Evolutionary conservation across 2,329 filamentous ascomycete genomes (phyloP).

Genomic region (Cryphonectria naterciae): DNA sequence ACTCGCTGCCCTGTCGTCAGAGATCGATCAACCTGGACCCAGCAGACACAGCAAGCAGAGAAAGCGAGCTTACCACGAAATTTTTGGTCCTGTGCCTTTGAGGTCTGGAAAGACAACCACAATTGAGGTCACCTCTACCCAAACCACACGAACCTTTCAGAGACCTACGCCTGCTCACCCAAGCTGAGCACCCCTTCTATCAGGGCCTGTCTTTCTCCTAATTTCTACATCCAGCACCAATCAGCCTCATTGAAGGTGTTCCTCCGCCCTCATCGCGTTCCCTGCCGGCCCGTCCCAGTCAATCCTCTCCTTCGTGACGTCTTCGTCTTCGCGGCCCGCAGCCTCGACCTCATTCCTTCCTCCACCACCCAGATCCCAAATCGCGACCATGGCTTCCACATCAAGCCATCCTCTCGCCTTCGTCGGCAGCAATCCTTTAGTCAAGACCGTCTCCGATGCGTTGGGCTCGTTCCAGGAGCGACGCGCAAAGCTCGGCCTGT

Average conservation of each 20-base stretch:
- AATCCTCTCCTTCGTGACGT: slow-evolving; percentile 31
- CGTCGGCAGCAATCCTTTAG: slow-evolving; percentile 74
- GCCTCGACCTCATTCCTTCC: slow-evolving; percentile 17
- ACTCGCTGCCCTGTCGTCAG: slow-evolving; percentile 27
- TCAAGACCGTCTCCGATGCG: slow-evolving; percentile 72
- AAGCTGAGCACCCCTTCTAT: not conserved
- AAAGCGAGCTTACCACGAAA: slow-evolving; percentile 26
- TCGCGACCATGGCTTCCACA: slow-evolving; percentile 54
- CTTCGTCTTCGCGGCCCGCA: not conserved
- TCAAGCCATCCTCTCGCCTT: slow-evolving; percentile 62
- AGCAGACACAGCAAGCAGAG: slow-evolving; percentile 11
- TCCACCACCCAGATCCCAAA: slow-evolving; percentile 18
- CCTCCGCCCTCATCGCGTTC: slow-evolving; percentile 13
- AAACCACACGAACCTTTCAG: slow-evolving; percentile 19
- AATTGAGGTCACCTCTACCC: slow-evolving; percentile 14
- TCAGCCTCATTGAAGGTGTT: not conserved
- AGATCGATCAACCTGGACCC: slow-evolving; percentile 22
- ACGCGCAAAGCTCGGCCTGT: slow-evolving; percentile 83
- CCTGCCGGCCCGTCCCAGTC: slow-evolving; percentile 23
- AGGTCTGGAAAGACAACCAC: slow-evolving; percentile 18
- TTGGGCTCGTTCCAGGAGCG: slow-evolving; percentile 82
- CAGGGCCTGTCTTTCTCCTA: not conserved
- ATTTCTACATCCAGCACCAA: not conserved
- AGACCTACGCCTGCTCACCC: slow-evolving; percentile 9
- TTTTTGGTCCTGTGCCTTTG: slow-evolving; percentile 29